These are phyloP conservation scores for Thelephora terrestris DNA, from an alignment of 1,284 basidiomycete species.

Conservation along the genomic window DNA sequence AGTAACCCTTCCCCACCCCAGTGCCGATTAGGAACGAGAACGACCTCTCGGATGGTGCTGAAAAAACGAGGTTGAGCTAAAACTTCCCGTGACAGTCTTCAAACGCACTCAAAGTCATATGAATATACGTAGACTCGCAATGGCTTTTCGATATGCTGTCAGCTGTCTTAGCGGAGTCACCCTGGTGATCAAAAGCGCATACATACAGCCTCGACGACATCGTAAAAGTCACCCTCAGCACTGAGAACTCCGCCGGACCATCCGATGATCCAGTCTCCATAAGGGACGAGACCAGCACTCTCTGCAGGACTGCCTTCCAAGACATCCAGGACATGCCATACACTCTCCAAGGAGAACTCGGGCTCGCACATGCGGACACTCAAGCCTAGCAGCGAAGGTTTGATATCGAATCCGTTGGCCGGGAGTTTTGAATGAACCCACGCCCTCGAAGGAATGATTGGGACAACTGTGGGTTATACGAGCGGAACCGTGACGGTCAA, in stretches of 20 bases:
- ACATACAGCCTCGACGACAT: conserved; percentile 84
- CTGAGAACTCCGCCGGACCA: conserved; percentile 92
- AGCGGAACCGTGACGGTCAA: background rate
- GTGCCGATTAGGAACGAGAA: conserved; percentile 86
- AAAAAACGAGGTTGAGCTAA: conserved; percentile 9
- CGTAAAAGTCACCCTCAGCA: conserved; percentile 96
- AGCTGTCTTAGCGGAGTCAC: conserved; percentile 2
- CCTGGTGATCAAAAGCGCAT: conserved; percentile 6
- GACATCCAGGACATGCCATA: conserved; percentile 98
- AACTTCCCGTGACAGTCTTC: conserved; percentile 7
- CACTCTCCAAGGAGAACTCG: conserved; percentile 79
- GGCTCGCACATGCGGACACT: conserved; percentile 90
- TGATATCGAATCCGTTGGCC: conserved; percentile 30
- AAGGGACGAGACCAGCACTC: conserved; percentile 77
- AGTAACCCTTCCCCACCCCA: conserved; percentile 94
- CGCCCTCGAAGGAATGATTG: conserved; percentile 72
- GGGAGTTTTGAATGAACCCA: conserved; percentile 52
- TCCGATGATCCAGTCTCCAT: conserved; percentile 85
- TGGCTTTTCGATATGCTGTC: conserved; percentile 86
- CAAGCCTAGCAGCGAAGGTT: conserved; percentile 81
- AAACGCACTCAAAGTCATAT: conserved; percentile 89
- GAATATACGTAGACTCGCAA: conserved; percentile 94
- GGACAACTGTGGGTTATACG: conserved; percentile 49
- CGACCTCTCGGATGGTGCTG: conserved; percentile 85
- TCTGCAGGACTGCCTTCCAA: conserved; percentile 94